phyloP scores from a whole-genome alignment of 352 stramenopile species.

The Globisporangium nunn region DNA sequence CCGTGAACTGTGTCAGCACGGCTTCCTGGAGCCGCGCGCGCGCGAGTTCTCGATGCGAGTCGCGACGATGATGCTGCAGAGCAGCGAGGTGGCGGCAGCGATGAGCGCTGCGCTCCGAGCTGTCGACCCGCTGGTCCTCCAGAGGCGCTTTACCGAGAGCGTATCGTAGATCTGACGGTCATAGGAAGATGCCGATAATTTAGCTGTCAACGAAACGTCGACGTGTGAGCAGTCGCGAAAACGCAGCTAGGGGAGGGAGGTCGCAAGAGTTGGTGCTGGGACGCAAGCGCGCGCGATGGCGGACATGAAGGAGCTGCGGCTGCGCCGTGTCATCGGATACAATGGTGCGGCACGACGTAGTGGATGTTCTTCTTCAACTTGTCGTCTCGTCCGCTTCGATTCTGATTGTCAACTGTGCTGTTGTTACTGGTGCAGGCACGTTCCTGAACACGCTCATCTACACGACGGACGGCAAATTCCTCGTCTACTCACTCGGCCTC shows the following conservation, averaged over 20 bases:
- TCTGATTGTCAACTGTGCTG: too few relatives aligned
- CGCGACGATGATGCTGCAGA: conserved; percentile 24
- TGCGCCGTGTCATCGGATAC: conserved; percentile 75
- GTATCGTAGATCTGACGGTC: too few relatives aligned
- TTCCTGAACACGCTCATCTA: conserved; percentile 72
- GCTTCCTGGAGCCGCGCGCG: conserved; percentile 29
- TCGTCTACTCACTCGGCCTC: conserved; percentile 84
- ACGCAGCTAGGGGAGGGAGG: too few relatives aligned
- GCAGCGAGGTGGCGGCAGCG: conserved; percentile 8
- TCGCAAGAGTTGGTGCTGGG: too few relatives aligned
- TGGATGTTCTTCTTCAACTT: too few relatives aligned
- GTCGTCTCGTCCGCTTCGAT: too few relatives aligned
- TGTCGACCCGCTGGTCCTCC: conserved; percentile 28
- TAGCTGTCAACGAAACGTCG: too few relatives aligned
- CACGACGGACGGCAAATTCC: conserved; percentile 68
- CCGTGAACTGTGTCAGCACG: conserved; percentile 20
- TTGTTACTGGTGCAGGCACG: conserved; percentile 19
- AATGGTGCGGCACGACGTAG: conserved; percentile 33
- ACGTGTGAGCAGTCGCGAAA: too few relatives aligned
- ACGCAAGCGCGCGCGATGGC: conserved; percentile 26
- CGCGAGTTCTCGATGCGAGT: conserved; percentile 32
- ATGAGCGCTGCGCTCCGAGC: conserved; percentile 16
- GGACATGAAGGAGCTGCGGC: conserved; percentile 64
- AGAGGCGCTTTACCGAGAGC: conserved; percentile 16
- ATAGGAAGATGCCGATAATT: too few relatives aligned